Percentiles rank a stretch among this genome's conserved stretches.
These are phyloP conservation scores for Beauveria sp. DNA, from an alignment of 2,329 filamentous ascomycete genomes.

Conservation along the genomic window DNA sequence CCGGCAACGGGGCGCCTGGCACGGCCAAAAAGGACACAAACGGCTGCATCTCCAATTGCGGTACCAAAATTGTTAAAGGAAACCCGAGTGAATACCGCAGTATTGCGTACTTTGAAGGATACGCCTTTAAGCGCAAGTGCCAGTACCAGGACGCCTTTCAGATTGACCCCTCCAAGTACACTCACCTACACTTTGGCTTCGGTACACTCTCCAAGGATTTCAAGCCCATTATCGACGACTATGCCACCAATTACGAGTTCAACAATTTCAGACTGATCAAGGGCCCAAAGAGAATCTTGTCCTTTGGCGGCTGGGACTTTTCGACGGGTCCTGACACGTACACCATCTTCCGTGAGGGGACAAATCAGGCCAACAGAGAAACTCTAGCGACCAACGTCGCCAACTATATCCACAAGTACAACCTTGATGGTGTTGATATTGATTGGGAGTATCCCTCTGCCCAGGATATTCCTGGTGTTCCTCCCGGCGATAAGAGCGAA, in stretches of 20 bases:
- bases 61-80: constrained; percentile 6
- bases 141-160: constrained; percentile 19
- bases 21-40: constrained; percentile 8
- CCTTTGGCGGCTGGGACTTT: constrained; percentile 21
- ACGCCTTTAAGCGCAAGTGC: constrained; percentile 13
- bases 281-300: too few relatives aligned
- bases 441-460: constrained; percentile 10
- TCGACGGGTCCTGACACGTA: constrained; percentile 30
- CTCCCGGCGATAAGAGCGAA: background rate
- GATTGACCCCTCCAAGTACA: constrained; percentile 14
- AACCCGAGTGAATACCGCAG: background rate
- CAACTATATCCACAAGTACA: constrained; percentile 1
- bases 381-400: constrained; percentile 23
- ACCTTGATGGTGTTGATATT: constrained; percentile 9
- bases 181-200: constrained; percentile 21
- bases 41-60: constrained; percentile 11
- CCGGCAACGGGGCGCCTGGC: constrained; percentile 9
- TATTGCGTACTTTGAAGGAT: constrained; percentile 19
- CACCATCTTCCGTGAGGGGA: constrained; percentile 28
- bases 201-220: constrained; percentile 15
- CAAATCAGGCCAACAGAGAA: constrained; percentile 23
- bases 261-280: too few relatives aligned
- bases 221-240: constrained; percentile 8
- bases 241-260: too few relatives aligned
- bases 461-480: too few relatives aligned